phyloP scores from a whole-genome alignment of 768 basidiomycete genomes.

The Boletellus ananas region DNA sequence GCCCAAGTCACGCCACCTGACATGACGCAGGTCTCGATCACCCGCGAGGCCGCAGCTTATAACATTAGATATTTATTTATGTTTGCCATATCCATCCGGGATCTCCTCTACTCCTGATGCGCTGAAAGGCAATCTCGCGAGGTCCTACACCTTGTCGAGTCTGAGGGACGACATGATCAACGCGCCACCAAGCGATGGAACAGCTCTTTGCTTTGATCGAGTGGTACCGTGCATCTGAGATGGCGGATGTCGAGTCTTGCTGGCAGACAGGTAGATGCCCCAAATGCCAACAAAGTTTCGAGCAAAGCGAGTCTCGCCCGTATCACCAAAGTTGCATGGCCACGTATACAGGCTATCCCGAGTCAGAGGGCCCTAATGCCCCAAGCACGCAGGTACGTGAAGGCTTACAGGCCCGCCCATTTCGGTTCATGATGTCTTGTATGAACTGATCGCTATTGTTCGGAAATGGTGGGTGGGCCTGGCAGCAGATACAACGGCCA shows the following conservation, averaged over 20 bases:
- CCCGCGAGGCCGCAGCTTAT: too few species aligned
- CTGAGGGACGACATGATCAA: constrained; percentile 20
- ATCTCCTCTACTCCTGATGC: too few species aligned
- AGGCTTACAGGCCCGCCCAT: too few species aligned
- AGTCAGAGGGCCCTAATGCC: constrained; percentile 18
- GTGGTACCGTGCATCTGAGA: constrained; percentile 27
- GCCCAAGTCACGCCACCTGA: too few species aligned
- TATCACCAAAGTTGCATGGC: constrained; percentile 37
- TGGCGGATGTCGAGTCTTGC: background rate
- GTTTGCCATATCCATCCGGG: too few species aligned
- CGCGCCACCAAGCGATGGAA: constrained; percentile 24
- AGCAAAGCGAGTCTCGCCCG: constrained; percentile 36
- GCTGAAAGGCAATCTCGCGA: too few species aligned
- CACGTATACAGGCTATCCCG: constrained; percentile 34
- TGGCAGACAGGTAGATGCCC: background rate
- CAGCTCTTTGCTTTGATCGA: constrained; percentile 10
- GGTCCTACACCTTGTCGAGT: constrained; percentile 20
- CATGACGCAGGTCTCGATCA: too few species aligned
- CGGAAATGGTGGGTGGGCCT: constrained; percentile 19
- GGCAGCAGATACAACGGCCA: constrained; percentile 23
- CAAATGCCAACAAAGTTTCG: constrained; percentile 22
- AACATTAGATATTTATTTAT: too few species aligned
- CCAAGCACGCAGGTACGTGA: too few species aligned
- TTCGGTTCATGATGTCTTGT: too few species aligned
- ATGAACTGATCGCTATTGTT: too few species aligned